These are phyloP conservation scores for Monosporascus cannonballus DNA, from an alignment of 2,329 filamentous ascomycete genomes.

Conservation along the genomic window DNA sequence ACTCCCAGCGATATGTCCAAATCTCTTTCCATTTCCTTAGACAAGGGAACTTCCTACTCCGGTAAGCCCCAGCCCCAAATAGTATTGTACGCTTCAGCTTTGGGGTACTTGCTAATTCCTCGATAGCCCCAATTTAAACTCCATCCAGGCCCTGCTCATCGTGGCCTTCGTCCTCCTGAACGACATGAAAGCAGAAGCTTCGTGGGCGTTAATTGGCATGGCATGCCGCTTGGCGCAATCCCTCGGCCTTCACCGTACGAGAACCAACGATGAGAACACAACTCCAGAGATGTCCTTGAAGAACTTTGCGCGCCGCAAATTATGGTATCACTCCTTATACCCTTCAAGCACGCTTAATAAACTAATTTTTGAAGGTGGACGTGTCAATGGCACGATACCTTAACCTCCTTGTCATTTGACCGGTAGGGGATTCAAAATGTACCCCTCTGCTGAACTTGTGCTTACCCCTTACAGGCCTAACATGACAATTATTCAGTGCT, in stretches of 20 bases:
- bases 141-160: constrained; percentile 57
- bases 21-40: constrained; percentile 61
- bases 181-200: constrained; percentile 65
- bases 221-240: constrained; percentile 62
- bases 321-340: constrained; percentile 39
- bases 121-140: constrained; percentile 54
- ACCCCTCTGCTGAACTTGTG: not conserved
- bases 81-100: too few species aligned
- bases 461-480: constrained; percentile 40
- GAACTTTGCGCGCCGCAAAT: constrained; percentile 47
- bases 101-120: too few species aligned
- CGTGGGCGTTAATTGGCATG: constrained; percentile 58
- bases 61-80: constrained; percentile 29
- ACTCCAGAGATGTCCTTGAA: constrained; percentile 41
- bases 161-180: constrained; percentile 59
- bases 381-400: constrained; percentile 60
- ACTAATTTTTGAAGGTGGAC: constrained; percentile 41
- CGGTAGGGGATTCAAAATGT: constrained; percentile 33
- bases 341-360: not conserved
- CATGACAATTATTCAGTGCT: constrained; percentile 55
- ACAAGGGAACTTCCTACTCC: constrained; percentile 56
- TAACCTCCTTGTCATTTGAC: constrained; percentile 61
- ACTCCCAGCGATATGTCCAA: constrained; percentile 56
- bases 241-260: constrained; percentile 51
- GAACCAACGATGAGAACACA: constrained; percentile 38